A percentile compares a stretch with the other conserved stretches of the same genome.
Conservation (phyloP, 169 alveolate species). For the Theileria sp. region DNA sequence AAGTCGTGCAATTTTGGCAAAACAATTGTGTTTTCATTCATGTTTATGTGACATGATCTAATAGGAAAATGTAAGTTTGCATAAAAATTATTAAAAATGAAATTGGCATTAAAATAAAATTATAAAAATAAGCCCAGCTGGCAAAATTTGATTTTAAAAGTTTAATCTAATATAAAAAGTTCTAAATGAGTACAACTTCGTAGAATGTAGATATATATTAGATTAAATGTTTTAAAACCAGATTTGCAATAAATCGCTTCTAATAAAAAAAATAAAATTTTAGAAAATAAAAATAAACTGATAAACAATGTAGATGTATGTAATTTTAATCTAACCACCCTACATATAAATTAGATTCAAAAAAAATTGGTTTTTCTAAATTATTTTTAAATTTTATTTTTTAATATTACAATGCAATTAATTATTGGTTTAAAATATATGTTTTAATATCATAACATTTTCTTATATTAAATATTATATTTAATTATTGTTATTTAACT, state of each 20-base stretch:
- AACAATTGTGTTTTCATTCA: conserved; percentile 1
- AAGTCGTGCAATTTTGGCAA: neutral
- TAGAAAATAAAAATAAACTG: neutral
- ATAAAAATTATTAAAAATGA: neutral
- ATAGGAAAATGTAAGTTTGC: neutral
- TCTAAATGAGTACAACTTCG: neutral
- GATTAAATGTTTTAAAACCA: neutral
- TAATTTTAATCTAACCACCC: neutral
- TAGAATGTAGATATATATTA: neutral
- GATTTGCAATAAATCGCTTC: neutral
- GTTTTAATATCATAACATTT: neutral
- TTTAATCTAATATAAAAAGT: neutral
- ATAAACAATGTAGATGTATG: neutral
- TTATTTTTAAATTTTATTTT: too few species aligned
- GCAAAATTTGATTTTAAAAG: neutral
- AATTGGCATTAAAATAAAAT: neutral
- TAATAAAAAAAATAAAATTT: too few species aligned
- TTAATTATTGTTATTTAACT: neutral
- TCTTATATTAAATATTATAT: neutral
- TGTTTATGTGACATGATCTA: neutral
- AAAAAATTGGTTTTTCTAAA: too few species aligned
- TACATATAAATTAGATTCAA: neutral
- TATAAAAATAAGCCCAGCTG: neutral
- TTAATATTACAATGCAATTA: neutral
- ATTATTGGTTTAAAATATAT: neutral